Evolutionary conservation across 2,329 filamentous ascomycete species (phyloP), one percentile per base, ranked within the genome.

Genomic region (Aspergillus aculeatinus): DNA sequence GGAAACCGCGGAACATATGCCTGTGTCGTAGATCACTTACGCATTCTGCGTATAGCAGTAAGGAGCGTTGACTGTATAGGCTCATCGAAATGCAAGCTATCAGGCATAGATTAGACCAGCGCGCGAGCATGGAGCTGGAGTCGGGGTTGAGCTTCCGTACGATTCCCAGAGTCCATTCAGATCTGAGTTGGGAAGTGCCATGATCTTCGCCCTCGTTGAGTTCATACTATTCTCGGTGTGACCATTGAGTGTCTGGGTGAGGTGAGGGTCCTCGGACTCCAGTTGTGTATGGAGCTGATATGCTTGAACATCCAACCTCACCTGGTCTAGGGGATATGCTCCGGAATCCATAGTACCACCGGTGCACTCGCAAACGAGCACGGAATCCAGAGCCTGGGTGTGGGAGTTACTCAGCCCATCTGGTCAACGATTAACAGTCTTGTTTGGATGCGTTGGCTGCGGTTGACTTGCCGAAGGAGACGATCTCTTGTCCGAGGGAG

Each of bases 81-180:
- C 27, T 79, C 70, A 33, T 77, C 76, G 64, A 79, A 83, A 3
- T 80, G 66, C 2, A 83, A 72, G 2, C 75, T 75, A 39, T 53
- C 5, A 35, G 1, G 4, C 33, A 35, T 16, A 35, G 12, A 16
- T 35, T 16, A 35, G 33, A 35, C 5, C 12, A 16, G 12, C 33
- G 3, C 33, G 33, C 4, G 33, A 55, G 53, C 42, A 33, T 55
- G 10, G 7, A 48, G 3, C 16, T 14, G 21, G 11, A 12, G 35
- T 19, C 4, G 21, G 11, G 5, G 11, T 11, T 10, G 27, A n/a
- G 44, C 16, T 33, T 16, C 21, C 73, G 16, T 72, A 77, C 62
- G 79, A 77, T 60, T 80, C 75, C 79, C 79, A 82, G 9, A 78
- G 65, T 12, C 77, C 76, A 54, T 76, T 73, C 16, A 81, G 64